These are phyloP conservation scores for Acanthamoeba lugdunensis DNA, from an alignment of 208 protist genomes.

Conservation along the genomic window DNA sequence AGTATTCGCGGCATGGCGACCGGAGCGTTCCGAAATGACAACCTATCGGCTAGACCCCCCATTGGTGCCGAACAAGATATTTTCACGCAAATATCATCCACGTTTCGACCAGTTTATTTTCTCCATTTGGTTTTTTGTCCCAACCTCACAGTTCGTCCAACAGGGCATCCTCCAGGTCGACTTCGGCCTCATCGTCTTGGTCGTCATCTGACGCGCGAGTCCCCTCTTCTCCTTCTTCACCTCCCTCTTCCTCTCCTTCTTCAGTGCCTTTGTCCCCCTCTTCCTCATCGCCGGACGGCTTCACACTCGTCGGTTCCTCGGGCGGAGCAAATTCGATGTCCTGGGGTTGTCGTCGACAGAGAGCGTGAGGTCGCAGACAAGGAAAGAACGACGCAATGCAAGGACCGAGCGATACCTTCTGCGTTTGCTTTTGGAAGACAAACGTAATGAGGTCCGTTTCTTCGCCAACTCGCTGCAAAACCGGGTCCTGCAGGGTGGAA, in stretches of 20 bases:
- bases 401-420: background rate
- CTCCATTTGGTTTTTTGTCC: no score
- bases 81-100: background rate
- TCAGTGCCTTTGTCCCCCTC: background rate
- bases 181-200: no score
- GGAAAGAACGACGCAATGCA: background rate
- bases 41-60: background rate
- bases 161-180: no score
- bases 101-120: background rate
- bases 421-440: slow-evolving; percentile 66
- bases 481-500: slow-evolving; percentile 10
- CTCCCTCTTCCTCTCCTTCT: background rate
- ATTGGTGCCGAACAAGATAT: no score
- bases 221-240: background rate
- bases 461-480: slow-evolving; percentile 55
- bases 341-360: background rate
- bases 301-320: background rate
- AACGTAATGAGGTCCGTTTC: slow-evolving; percentile 63
- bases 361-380: background rate
- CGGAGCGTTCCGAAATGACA: background rate
- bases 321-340: background rate
- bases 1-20: background rate
- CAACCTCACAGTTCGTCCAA: no score
- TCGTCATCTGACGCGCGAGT: no score
- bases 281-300: background rate